Percentiles rank a stretch among this genome's conserved stretches.
phyloP scores from a whole-genome alignment of 179 eudicot genomes.

The Beta macrorhiza region DNA sequence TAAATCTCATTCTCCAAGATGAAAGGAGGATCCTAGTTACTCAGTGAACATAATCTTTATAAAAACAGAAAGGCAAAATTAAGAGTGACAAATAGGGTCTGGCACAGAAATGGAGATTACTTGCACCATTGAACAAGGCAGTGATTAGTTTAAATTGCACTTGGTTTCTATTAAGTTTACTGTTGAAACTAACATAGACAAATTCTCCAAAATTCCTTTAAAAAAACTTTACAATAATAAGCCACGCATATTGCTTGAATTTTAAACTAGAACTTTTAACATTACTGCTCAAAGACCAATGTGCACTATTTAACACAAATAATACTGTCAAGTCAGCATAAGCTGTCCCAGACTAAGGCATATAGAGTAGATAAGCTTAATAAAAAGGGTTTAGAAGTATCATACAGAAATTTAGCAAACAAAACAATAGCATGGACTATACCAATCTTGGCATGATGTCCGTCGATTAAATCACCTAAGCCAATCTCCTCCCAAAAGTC shows the following conservation, averaged over 20 bases:
- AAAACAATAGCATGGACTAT: conserved; percentile 23
- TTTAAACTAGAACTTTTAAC: not conserved
- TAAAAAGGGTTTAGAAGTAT: not conserved
- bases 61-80: not conserved
- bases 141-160: not conserved
- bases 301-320: too few relatives aligned
- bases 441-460: conserved; percentile 98
- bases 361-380: not conserved
- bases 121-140: not conserved
- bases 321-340: not conserved
- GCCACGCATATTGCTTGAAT: not conserved
- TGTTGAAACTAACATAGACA: not conserved
- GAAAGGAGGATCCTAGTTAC: not conserved
- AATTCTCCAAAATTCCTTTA: not conserved
- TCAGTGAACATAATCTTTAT: not conserved
- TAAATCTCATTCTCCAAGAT: not conserved
- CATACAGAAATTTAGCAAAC: not conserved
- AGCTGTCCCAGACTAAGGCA: not conserved
- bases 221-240: not conserved
- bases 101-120: not conserved
- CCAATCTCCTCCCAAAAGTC: conserved; percentile 99
- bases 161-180: not conserved
- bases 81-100: not conserved
- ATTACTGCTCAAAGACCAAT: not conserved
- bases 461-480: conserved; percentile 85